These are phyloP conservation scores for Triticum turgidum DNA, from an alignment of 176 grass and related monocot species.

Conservation along the genomic window DNA sequence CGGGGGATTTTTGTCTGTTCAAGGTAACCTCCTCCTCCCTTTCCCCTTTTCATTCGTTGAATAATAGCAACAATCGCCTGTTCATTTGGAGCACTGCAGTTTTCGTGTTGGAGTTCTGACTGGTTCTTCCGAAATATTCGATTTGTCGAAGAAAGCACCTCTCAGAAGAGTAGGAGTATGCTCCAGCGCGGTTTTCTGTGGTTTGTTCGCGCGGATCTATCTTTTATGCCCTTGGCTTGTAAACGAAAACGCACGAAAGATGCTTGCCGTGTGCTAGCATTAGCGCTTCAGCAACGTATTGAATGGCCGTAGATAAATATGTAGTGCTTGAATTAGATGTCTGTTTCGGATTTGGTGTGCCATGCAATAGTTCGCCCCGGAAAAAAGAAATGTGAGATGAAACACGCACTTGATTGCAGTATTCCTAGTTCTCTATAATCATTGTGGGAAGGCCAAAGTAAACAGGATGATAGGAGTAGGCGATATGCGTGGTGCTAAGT, in stretches of 20 bases:
- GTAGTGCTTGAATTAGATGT: not conserved
- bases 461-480: too few species aligned
- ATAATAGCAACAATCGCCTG: not conserved
- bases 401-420: not conserved
- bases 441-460: too few species aligned
- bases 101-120: not conserved
- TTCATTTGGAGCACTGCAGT: not conserved
- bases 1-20: not conserved
- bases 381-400: not conserved
- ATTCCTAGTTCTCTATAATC: not conserved
- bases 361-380: not conserved
- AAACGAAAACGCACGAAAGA: not conserved
- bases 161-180: not conserved
- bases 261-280: not conserved
- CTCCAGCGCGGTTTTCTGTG: not conserved
- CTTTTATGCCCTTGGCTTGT: not conserved
- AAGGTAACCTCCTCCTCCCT: not conserved
- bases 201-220: not conserved
- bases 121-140: not conserved
- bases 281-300: not conserved
- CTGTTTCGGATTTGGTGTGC: not conserved
- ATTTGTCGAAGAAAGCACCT: not conserved
- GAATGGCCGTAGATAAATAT: not conserved
- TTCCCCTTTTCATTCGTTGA: not conserved
- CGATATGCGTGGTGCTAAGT: too few species aligned